A percentile compares a stretch with the other conserved stretches of the same genome.
Evolutionary conservation across 371 early-diverging fungal genomes (phyloP).

Genomic region (Syncephalastrum monosporum): DNA sequence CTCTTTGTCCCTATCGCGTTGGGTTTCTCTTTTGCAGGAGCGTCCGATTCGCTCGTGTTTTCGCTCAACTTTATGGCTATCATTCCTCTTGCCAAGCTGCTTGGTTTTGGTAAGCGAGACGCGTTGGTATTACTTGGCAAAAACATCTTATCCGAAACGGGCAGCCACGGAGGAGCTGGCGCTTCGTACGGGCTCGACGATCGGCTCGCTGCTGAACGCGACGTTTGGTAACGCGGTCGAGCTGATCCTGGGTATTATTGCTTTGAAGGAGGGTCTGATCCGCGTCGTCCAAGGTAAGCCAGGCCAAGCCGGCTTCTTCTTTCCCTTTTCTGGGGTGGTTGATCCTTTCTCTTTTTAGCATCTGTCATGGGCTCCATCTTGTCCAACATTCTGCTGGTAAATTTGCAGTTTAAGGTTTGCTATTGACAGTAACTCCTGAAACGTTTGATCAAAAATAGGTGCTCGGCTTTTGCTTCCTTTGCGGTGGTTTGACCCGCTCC

Average conservation of each 20-base stretch:
- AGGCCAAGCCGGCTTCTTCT: not conserved
- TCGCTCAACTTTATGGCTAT: conserved; percentile 88
- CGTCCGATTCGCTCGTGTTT: conserved; percentile 65
- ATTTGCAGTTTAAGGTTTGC: not conserved
- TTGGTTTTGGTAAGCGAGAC: conserved; percentile 37
- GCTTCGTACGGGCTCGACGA: conserved; percentile 34
- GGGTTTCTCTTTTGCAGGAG: conserved; percentile 47
- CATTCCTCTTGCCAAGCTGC: conserved; percentile 79
- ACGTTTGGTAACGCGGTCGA: conserved; percentile 83
- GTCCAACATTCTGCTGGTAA: conserved; percentile 76
- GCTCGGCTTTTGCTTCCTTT: conserved; percentile 78
- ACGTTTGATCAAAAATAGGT: conserved; percentile 25
- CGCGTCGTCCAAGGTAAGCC: conserved; percentile 74
- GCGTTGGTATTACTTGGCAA: not conserved
- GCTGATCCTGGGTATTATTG: conserved; percentile 77
- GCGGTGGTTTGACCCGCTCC: conserved; percentile 68
- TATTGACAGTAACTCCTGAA: not conserved
- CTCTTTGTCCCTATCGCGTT: conserved; percentile 84
- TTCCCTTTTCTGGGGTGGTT: not conserved
- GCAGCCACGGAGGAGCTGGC: conserved; percentile 47
- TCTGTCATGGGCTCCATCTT: conserved; percentile 85
- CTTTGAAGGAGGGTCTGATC: conserved; percentile 74
- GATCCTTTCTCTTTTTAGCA: conserved; percentile 30
- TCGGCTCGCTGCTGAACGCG: conserved; percentile 41
- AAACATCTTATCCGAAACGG: not conserved